A percentile compares a stretch with the other conserved stretches of the same genome.
Evolutionary conservation across 352 stramenopile genomes (phyloP).

Genomic region (Globisporangium ultimum): DNA sequence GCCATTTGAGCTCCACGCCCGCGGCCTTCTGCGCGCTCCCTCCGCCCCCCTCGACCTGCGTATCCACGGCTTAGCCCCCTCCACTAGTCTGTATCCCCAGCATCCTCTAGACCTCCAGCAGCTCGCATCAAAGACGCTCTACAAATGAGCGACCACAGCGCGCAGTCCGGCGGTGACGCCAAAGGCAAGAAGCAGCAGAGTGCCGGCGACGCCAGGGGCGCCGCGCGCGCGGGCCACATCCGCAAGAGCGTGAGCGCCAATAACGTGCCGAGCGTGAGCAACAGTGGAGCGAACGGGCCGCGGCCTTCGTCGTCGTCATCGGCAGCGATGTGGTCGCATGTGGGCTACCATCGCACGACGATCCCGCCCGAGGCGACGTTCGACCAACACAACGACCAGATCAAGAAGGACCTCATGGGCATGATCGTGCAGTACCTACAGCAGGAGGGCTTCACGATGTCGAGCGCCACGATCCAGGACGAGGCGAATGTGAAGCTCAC

Average conservation of each 20-base stretch:
- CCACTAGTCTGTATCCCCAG: too few species aligned
- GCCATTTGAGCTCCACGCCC: background rate
- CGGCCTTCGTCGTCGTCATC: background rate
- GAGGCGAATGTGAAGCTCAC: slow-evolving; percentile 84
- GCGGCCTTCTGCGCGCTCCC: background rate
- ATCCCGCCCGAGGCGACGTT: slow-evolving; percentile 82
- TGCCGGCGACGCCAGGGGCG: background rate
- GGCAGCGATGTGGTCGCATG: slow-evolving; percentile 57
- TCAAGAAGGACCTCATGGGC: slow-evolving; percentile 78
- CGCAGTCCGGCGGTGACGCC: background rate
- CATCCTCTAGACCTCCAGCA: too few species aligned
- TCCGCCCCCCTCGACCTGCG: background rate
- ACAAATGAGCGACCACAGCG: background rate
- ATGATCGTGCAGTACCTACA: slow-evolving; percentile 89
- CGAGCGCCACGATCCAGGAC: slow-evolving; percentile 84
- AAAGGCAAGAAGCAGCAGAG: slow-evolving; percentile 1
- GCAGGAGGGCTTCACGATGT: slow-evolving; percentile 73
- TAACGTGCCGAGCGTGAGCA: too few species aligned
- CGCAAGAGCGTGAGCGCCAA: slow-evolving; percentile 14
- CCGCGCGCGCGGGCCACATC: slow-evolving; percentile 2
- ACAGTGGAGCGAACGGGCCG: background rate
- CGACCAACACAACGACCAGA: slow-evolving; percentile 61
- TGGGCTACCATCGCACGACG: slow-evolving; percentile 81
- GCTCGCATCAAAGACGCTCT: background rate
- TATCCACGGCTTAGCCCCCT: too few species aligned